Evolutionary conservation across 192 early-diverging fungal species (phyloP), one percentile per base, ranked within the genome.

Genomic region (Gigaspora rosea): DNA sequence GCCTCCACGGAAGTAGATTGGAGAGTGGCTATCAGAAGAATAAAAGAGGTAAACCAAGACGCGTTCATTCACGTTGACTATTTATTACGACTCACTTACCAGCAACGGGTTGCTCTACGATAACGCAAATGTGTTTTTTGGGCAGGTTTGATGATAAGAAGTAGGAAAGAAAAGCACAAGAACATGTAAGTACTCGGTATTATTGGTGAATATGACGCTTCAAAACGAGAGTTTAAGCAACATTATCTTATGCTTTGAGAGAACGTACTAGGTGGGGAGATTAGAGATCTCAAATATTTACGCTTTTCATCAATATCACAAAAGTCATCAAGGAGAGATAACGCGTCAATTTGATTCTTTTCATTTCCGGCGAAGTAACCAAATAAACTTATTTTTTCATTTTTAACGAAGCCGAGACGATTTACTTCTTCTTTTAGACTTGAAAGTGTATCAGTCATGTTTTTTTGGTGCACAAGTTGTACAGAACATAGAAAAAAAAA

Each of bases 201-300:
- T 27, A 27, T 27, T 27, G 27, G 27, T 1, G 27, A 27, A 27
- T 27, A 27, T 27, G 27, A 27, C 27, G 27, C 27, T 27, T 27
- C 27, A 51, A 51, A 51, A 51, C 13, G 51, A 52, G 6, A 52
- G 51, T 52, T 52, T 52, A 52, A 52, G 51, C 6, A 52, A 52
- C 51, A 52, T 52, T 52, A 52, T 52, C 51, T 52, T 52, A 71
- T 27, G 27, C 27, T 27, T 27, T 1, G 27, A 27, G 27, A 27
- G 50, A 54, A 54, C 27, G 27, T 71, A 71, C 50, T 50, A 71
- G 70, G 70, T 20, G 70, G 48, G n/a, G 70, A 56, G 49, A 71
- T 71, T 56, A 71, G 20, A 71, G 4, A 10, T 15, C 70, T 71
- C 70, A 71, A 71, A 47, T 56, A 71, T 33, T n/a, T 47, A 71